These are phyloP conservation scores for Paraphysoderma sedebokerense DNA, from an alignment of 371 early-diverging fungal genomes.

Conservation along the genomic window DNA sequence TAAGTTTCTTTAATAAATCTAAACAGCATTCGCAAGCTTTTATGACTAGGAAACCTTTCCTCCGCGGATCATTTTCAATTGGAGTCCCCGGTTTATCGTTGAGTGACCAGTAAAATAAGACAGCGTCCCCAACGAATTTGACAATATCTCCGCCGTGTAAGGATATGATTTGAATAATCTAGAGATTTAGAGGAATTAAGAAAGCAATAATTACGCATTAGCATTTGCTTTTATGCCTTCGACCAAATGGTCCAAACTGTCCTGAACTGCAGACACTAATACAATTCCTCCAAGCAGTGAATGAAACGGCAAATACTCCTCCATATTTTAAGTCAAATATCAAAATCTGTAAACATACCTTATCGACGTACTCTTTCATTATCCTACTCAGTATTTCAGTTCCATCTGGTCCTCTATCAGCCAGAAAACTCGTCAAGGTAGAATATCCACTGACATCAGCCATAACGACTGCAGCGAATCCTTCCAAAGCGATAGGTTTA, in stretches of 20 bases:
- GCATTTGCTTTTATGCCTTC: too few species aligned
- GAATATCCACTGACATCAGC: slow-evolving; percentile 31
- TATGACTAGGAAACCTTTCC: slow-evolving; percentile 24
- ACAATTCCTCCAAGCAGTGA: not conserved
- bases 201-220: slow-evolving; percentile 1
- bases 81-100: not conserved
- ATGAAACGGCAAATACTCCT: not conserved
- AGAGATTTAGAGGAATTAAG: not conserved
- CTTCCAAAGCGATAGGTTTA: slow-evolving; percentile 10
- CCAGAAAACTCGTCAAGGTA: slow-evolving; percentile 16
- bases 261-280: not conserved
- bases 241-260: not conserved
- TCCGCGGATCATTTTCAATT: not conserved
- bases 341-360: slow-evolving; percentile 8
- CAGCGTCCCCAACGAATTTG: slow-evolving; percentile 36
- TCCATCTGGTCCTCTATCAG: slow-evolving; percentile 22
- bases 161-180: slow-evolving; percentile 28
- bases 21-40: slow-evolving; percentile 27
- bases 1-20: slow-evolving; percentile 18
- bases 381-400: slow-evolving; percentile 22
- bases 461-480: slow-evolving; percentile 30
- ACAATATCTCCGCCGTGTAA: slow-evolving; percentile 31
- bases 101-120: slow-evolving; percentile 25
- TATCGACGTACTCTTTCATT: slow-evolving; percentile 32
- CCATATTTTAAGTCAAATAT: not conserved